phyloP scores from a whole-genome alignment of 306 rosid species.

The Corylus heterophylla region DNA sequence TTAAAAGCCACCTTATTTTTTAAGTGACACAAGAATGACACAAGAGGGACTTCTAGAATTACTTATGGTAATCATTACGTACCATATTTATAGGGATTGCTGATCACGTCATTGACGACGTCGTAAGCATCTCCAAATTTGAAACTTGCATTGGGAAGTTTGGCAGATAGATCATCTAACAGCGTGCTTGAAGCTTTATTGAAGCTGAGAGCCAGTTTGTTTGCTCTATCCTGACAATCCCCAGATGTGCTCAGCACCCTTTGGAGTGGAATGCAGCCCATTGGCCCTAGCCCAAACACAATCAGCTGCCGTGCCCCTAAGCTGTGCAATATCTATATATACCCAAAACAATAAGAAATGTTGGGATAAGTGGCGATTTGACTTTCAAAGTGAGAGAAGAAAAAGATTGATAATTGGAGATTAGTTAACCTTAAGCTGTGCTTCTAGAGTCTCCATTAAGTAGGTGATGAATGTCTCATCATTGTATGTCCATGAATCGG shows the following conservation, averaged over 20 bases:
- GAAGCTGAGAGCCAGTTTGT: slow-evolving; percentile 75
- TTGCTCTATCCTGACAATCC: slow-evolving; percentile 57
- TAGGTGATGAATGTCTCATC: slow-evolving; percentile 68
- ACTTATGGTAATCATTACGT: slow-evolving; percentile 12
- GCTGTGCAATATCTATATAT: slow-evolving; percentile 62
- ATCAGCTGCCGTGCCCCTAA: slow-evolving; percentile 80
- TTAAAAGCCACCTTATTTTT: no score
- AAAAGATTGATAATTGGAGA: background rate
- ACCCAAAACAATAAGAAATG: background rate
- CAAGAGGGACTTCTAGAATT: no score
- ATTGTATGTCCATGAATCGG: slow-evolving; percentile 87
- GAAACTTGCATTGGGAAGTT: slow-evolving; percentile 68
- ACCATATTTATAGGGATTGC: slow-evolving; percentile 71
- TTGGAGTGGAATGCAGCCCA: slow-evolving; percentile 95
- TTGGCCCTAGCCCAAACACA: slow-evolving; percentile 90
- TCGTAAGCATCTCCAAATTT: slow-evolving; percentile 87
- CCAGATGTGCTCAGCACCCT: slow-evolving; percentile 77
- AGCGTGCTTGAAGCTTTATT: slow-evolving; percentile 60
- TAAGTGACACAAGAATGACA: no score
- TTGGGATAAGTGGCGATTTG: no score
- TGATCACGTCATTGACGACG: slow-evolving; percentile 67
- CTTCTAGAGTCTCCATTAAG: slow-evolving; percentile 63
- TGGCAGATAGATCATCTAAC: slow-evolving; percentile 42
- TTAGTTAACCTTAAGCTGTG: slow-evolving; percentile 58
- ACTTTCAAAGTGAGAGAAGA: no score